phyloP scores from a whole-genome alignment of 2,329 filamentous ascomycete species.

The Trichophyton benhamiae region DNA sequence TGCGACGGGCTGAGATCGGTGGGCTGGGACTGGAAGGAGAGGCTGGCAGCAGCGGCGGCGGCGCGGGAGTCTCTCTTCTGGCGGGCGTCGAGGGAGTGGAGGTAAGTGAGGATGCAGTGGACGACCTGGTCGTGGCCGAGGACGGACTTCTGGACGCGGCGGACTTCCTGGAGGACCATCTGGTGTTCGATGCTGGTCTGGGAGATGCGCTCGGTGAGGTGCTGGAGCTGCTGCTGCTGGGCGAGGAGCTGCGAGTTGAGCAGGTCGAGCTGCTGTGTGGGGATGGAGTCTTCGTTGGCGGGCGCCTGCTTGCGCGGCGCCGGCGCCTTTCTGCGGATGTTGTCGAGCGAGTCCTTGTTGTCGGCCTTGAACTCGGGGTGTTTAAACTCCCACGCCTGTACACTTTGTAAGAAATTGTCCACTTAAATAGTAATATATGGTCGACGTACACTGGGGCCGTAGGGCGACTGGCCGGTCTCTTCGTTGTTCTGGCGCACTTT shows the following conservation, averaged over 20 bases:
- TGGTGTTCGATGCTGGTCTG: slow-evolving; percentile 59
- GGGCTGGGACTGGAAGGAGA: slow-evolving; percentile 30
- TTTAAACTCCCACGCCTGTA: slow-evolving; percentile 85
- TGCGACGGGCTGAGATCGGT: slow-evolving; percentile 36
- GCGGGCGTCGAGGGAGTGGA: slow-evolving; percentile 53
- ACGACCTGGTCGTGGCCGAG: slow-evolving; percentile 60
- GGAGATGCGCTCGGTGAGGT: slow-evolving; percentile 70
- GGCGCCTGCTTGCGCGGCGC: slow-evolving; percentile 65
- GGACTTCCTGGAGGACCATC: slow-evolving; percentile 51
- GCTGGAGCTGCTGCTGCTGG: slow-evolving; percentile 83
- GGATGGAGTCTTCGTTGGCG: slow-evolving; percentile 60
- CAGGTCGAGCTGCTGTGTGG: slow-evolving; percentile 77
- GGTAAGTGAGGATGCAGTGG: slow-evolving; percentile 56
- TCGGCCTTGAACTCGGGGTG: slow-evolving; percentile 93
- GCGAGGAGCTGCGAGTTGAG: slow-evolving; percentile 79
- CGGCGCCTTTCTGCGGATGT: slow-evolving; percentile 89
- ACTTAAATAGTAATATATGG: neutral
- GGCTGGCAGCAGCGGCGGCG: slow-evolving; percentile 18
- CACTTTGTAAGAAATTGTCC: neutral
- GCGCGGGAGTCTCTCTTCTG: slow-evolving; percentile 49
- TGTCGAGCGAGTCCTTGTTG: slow-evolving; percentile 91
- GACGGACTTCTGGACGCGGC: slow-evolving; percentile 56
- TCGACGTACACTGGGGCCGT: slow-evolving; percentile 58
- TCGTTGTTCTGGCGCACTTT: slow-evolving; percentile 90
- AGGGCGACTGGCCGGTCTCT: slow-evolving; percentile 67